Percentiles rank a stretch among this genome's conserved stretches.
Evolutionary conservation across 306 rosid species (phyloP).

Genomic region (Vicia faba): DNA sequence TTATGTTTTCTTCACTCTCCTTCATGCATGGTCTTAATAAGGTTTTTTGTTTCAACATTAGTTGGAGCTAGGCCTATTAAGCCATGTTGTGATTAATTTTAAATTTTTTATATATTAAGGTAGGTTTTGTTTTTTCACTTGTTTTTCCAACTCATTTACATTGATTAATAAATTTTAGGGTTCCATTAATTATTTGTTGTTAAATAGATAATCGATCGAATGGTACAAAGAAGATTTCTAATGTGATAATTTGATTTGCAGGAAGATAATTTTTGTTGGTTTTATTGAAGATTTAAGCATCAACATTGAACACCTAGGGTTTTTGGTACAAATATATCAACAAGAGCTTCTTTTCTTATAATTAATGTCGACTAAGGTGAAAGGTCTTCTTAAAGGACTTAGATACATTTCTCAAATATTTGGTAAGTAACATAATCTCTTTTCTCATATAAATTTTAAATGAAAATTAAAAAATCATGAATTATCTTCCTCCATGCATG

Average conservation of each 20-base stretch:
- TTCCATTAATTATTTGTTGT: not conserved
- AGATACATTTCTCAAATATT: slow-evolving; percentile 74
- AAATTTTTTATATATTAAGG: not conserved
- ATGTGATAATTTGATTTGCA: slow-evolving; percentile 12
- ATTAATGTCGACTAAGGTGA: slow-evolving; percentile 67
- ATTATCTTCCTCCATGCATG: slow-evolving; percentile 5
- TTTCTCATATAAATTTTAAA: slow-evolving; percentile 4
- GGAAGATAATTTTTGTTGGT: slow-evolving; percentile 14
- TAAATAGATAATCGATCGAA: not conserved
- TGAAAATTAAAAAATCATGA: not conserved
- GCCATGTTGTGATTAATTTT: slow-evolving; percentile 4
- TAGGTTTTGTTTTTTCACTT: not conserved
- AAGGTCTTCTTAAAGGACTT: slow-evolving; percentile 83
- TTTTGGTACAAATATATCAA: slow-evolving; percentile 33
- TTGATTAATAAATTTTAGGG: not conserved
- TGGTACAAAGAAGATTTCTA: not conserved
- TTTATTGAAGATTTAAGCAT: slow-evolving; percentile 29
- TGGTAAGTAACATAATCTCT: slow-evolving; percentile 48
- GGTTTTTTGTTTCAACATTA: slow-evolving; percentile 30
- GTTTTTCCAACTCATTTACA: not conserved
- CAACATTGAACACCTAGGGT: not conserved
- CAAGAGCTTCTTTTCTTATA: slow-evolving; percentile 11
- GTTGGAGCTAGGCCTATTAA: not conserved
- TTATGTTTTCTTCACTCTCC: slow-evolving; percentile 23
- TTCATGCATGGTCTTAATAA: slow-evolving; percentile 23